A percentile compares a stretch with the other conserved stretches of the same genome.
Conservation (phyloP, 495 filamentous ascomycete genomes). For the Hypoxylon fragiforme region DNA sequence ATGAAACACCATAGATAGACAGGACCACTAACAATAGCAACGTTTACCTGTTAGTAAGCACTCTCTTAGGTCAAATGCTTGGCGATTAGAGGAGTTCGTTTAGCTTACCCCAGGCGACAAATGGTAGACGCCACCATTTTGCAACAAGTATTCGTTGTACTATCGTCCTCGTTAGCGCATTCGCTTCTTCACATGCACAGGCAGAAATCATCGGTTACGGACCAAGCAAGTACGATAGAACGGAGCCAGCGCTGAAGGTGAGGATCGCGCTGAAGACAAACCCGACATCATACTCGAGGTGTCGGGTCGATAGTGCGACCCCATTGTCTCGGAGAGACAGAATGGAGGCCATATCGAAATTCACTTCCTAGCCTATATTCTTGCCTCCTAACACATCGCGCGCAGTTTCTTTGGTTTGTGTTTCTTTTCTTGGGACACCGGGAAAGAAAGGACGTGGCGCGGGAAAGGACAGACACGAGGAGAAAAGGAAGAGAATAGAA, state of each 20-base stretch:
- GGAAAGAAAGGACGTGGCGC: background rate
- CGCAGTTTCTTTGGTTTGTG: no score
- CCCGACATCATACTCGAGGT: constrained; percentile 39
- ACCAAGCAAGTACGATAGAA: constrained; percentile 53
- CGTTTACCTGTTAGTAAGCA: constrained; percentile 6
- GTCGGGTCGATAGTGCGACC: background rate
- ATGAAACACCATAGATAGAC: constrained; percentile 55
- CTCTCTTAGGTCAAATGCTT: background rate
- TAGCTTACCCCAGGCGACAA: constrained; percentile 51
- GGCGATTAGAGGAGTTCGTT: background rate
- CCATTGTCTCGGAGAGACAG: constrained; percentile 6
- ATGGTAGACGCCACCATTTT: constrained; percentile 50
- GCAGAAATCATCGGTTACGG: constrained; percentile 9
- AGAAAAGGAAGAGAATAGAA: background rate
- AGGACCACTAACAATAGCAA: constrained; percentile 46
- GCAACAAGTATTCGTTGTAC: constrained; percentile 44
- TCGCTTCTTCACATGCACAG: background rate
- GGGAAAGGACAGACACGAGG: background rate
- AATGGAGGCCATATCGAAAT: constrained; percentile 18
- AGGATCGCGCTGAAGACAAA: constrained; percentile 47
- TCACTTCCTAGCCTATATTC: background rate
- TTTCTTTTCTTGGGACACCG: no score
- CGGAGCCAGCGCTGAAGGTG: constrained; percentile 44
- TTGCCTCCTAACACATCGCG: background rate
- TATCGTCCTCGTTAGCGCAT: constrained; percentile 19